Base-by-base conservation (phyloP, 2,329 filamentous ascomycete genomes). In the Saccharata proteae region DNA sequence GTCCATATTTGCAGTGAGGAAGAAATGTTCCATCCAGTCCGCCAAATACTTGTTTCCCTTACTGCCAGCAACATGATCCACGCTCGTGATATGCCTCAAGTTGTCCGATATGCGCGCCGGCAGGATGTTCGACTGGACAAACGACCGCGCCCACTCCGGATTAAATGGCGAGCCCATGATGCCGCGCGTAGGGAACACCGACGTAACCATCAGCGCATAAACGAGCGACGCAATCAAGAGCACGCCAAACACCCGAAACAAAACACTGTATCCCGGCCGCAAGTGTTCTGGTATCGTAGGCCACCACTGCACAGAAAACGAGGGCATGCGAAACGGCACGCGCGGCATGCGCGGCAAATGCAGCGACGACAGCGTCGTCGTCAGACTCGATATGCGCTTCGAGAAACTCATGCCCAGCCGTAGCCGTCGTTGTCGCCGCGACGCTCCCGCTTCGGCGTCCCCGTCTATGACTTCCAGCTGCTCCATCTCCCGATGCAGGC, bases 1-100 rank as follows among this genome's bases (percentile, higher is more conserved):
- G 44, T 93, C 85, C 48, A 98, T 66, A 4, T 73, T 71, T 26
- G 77, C 76, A 30, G 67, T 68, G 42, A 62, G 60, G 55, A 94
- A 93, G 52, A 79, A 71, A 46, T 74, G 75, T 54, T 86, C 71
- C 33, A 94, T 74, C 63, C 86, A 92, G 60, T 83, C 71, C 6
- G 83, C 88, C 33, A 93, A 67, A 26, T 79, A 81, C 46, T 79
- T 85, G 58, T 92, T 88, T 28, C 90, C 90, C 59, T 93, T 79
- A 3, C 85, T 93, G n/a, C 90, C 90, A 2, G 84, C 90, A 39
- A 96, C 68, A 55, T 96, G 90, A 39, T 90, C 81, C 51, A 82
- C 93, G 34, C 71, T 71, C 4, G 84, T 88, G 40, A 88, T 74
- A 48, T 86, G 80, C 46, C 71, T 64, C 37, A 93, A 59, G 36